Base-by-base conservation (phyloP, 2,329 filamentous ascomycete species). In the Arthrobotrys iridis region DNA sequence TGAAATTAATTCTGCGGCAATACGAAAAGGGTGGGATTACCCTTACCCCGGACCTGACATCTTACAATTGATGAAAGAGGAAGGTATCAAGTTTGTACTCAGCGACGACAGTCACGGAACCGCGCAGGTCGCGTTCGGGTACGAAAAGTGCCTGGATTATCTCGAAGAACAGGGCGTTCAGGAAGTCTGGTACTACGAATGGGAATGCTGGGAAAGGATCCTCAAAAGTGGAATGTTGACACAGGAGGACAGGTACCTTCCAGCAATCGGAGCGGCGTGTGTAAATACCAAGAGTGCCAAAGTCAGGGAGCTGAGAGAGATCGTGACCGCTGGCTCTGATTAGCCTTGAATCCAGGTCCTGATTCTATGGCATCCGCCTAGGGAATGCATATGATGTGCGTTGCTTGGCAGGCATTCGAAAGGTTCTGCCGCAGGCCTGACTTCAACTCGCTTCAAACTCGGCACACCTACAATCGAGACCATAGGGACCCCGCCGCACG, bases 101-200 rank as follows among this genome's bases (percentile, higher is more conserved):
- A 97, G 92, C 4, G 95, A 99, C 82, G 95, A 99, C 83, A 97
- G 93, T 81, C 95, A 99, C 83, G 92, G 92, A 40, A 87, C 93
- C 71, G 90, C 87, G 1, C 94, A 99, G 81, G 87, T 99, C 3
- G 93, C 89, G n/a, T 89, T 92, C 58, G 94, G 96, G 81, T 98
- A 95, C 83, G 80, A 82, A 48, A 87, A 87, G 41, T 88, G 91
- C 3, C 83, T 96, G 70, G 85, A 87, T 0, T 97, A 91, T 81
- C 83, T 96, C 66, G 86, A 88, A 77, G 85, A 84, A 72, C 83
- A 92, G 10, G 89, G 89, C 3, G 88, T 94, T 24, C 80, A 83
- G 30, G 84, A 88, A 70, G 83, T 95, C 11, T 70, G 78, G 71
- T 79, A 79, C 37, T 73, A 79, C 28, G 77, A 77, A 30, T 75